Conservation (phyloP, 140 eudicot genomes). For the Bidens hawaiensis region DNA sequence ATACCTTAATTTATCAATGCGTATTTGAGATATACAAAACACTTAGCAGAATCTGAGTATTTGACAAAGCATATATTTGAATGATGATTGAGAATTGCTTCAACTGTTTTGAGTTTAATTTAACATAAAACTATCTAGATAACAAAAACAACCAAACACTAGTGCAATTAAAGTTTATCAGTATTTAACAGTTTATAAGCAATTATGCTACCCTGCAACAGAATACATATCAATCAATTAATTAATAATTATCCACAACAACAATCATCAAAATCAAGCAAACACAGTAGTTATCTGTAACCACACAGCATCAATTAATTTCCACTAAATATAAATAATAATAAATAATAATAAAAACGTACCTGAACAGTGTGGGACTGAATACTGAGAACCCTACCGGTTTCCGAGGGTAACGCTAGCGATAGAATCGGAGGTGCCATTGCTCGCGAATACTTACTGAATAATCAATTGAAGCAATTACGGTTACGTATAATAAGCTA, state of each 20-base stretch:
- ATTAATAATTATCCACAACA: too few relatives aligned
- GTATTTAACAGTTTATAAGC: too few relatives aligned
- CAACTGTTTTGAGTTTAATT: background rate
- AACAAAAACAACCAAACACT: too few relatives aligned
- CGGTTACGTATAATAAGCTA: background rate
- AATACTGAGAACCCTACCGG: slow-evolving; percentile 96
- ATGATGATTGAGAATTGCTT: background rate
- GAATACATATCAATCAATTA: too few relatives aligned
- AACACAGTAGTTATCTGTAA: background rate
- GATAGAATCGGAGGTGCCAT: slow-evolving; percentile 87
- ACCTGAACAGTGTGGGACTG: slow-evolving; percentile 99
- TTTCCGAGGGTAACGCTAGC: slow-evolving; percentile 78
- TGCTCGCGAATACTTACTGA: slow-evolving; percentile 29
- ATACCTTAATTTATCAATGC: background rate
- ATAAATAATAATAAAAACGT: background rate
- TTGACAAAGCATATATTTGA: too few relatives aligned
- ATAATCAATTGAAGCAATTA: background rate
- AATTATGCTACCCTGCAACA: too few relatives aligned
- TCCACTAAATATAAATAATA: too few relatives aligned
- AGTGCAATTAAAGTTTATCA: too few relatives aligned
- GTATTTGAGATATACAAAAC: background rate
- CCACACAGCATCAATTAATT: background rate
- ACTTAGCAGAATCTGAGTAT: too few relatives aligned
- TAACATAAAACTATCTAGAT: too few relatives aligned
- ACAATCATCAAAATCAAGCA: too few relatives aligned